Percentiles rank a stretch among this genome's conserved stretches.
Evolutionary conservation across 768 basidiomycete genomes (phyloP).

Genomic region (Atractiella rhizophila): DNA sequence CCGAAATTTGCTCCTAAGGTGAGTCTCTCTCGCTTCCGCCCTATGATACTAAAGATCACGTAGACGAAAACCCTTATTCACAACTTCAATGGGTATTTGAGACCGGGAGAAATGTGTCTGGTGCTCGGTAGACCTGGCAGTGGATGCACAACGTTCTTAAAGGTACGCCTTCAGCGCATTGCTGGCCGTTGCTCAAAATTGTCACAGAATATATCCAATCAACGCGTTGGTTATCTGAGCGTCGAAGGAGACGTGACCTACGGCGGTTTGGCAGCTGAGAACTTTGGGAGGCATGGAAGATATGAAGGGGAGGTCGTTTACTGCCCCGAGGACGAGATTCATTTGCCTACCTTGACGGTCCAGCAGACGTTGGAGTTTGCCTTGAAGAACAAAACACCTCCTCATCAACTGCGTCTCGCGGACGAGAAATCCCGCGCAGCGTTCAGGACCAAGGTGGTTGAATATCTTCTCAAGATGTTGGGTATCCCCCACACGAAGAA

Average conservation of each 20-base stretch:
- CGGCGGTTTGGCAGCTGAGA: slow-evolving; percentile 27
- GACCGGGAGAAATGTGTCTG: slow-evolving; percentile 49
- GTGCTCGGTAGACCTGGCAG: slow-evolving; percentile 25
- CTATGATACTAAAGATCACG: no score
- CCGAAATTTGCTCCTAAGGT: slow-evolving; percentile 34
- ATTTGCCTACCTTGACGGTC: slow-evolving; percentile 58
- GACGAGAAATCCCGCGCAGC: slow-evolving; percentile 23
- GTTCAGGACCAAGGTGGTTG: slow-evolving; percentile 22
- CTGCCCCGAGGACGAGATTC: slow-evolving; percentile 44
- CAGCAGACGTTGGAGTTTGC: slow-evolving; percentile 37
- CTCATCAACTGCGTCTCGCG: slow-evolving; percentile 22
- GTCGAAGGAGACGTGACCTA: slow-evolving; percentile 26
- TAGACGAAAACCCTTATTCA: slow-evolving; percentile 28
- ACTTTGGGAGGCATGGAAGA: slow-evolving; percentile 27
- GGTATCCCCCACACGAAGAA: slow-evolving; percentile 46
- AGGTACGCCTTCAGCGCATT: slow-evolving; percentile 15
- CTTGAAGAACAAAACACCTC: slow-evolving; percentile 27
- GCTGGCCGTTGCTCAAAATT: slow-evolving; percentile 29
- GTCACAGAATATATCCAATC: slow-evolving; percentile 25
- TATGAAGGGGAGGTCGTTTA: slow-evolving; percentile 51
- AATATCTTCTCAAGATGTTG: slow-evolving; percentile 34
- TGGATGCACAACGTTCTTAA: slow-evolving; percentile 22
- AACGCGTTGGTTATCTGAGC: slow-evolving; percentile 20
- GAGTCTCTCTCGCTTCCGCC: no score
- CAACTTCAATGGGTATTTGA: slow-evolving; percentile 38